phyloP scores from a whole-genome alignment of 148 eudicot species.

The Diospyros kaki region DNA sequence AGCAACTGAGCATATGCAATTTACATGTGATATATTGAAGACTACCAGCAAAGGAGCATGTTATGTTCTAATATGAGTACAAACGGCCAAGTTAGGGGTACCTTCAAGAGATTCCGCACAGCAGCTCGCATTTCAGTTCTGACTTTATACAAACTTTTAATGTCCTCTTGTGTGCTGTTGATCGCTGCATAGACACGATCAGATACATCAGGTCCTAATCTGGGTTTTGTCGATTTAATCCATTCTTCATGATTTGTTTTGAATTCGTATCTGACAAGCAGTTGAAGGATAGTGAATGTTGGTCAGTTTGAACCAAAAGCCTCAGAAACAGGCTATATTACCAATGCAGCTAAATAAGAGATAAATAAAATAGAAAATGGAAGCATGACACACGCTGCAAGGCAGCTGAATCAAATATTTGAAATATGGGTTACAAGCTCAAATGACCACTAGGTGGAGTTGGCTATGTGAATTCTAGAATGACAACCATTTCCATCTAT shows the following conservation, averaged over 20 bases:
- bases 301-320: slow-evolving; percentile 22
- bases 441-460: not conserved
- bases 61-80: no score
- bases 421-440: not conserved
- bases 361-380: not conserved
- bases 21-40: not conserved
- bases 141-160: slow-evolving; percentile 67
- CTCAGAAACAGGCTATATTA: not conserved
- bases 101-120: slow-evolving; percentile 71
- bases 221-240: slow-evolving; percentile 60
- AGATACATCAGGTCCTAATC: slow-evolving; percentile 52
- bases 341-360: not conserved
- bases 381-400: not conserved
- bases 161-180: slow-evolving; percentile 35
- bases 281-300: slow-evolving; percentile 9
- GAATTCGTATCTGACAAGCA: slow-evolving; percentile 65
- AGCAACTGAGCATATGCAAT: not conserved
- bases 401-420: not conserved
- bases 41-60: not conserved
- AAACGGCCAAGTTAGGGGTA: slow-evolving; percentile 11
- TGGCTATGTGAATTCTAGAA: not conserved
- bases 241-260: slow-evolving; percentile 80
- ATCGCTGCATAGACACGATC: slow-evolving; percentile 43
- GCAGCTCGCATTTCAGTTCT: slow-evolving; percentile 69
- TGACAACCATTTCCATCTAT: no score